A percentile compares a stretch with the other conserved stretches of the same genome.
These are phyloP conservation scores for Penicillium malachiteum DNA, from an alignment of 495 filamentous ascomycete genomes.

Conservation along the genomic window DNA sequence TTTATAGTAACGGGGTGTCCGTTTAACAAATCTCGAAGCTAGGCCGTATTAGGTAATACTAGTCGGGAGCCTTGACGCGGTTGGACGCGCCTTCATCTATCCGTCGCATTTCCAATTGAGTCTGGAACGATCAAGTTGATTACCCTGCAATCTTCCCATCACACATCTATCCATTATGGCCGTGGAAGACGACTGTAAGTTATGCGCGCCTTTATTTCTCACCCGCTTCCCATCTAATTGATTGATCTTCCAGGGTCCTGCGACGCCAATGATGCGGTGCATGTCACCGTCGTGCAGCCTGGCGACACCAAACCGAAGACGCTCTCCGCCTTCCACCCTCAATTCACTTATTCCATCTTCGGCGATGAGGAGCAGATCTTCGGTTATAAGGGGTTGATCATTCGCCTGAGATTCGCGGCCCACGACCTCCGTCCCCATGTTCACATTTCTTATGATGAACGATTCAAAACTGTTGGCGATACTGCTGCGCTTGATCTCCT, in stretches of 20 bases:
- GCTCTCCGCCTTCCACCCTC: slow-evolving; percentile 70
- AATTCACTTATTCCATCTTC: slow-evolving; percentile 89
- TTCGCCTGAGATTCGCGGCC: slow-evolving; percentile 75
- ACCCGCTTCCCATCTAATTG: slow-evolving; percentile 9
- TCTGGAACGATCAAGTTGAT: slow-evolving; percentile 1
- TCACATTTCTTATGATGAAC: slow-evolving; percentile 66
- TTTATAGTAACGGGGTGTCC: no score
- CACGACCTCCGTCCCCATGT: slow-evolving; percentile 78
- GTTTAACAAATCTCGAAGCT: not conserved
- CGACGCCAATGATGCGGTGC: slow-evolving; percentile 70
- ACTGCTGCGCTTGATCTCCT: slow-evolving; percentile 65
- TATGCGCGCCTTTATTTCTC: not conserved
- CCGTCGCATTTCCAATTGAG: slow-evolving; percentile 1
- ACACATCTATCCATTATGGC: slow-evolving; percentile 29
- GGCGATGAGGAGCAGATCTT: slow-evolving; percentile 89
- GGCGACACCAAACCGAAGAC: slow-evolving; percentile 53
- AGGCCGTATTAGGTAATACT: slow-evolving; percentile 29
- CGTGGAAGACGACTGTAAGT: slow-evolving; percentile 51
- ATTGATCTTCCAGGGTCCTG: slow-evolving; percentile 59
- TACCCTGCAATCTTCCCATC: not conserved
- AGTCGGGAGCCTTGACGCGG: slow-evolving; percentile 13
- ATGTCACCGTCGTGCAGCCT: slow-evolving; percentile 66
- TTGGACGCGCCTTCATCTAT: slow-evolving; percentile 15
- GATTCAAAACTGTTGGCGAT: slow-evolving; percentile 72
- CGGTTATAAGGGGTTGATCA: slow-evolving; percentile 76